These are phyloP conservation scores for Penstemon eatonii DNA, from an alignment of 257 asterid species.

Conservation along the genomic window DNA sequence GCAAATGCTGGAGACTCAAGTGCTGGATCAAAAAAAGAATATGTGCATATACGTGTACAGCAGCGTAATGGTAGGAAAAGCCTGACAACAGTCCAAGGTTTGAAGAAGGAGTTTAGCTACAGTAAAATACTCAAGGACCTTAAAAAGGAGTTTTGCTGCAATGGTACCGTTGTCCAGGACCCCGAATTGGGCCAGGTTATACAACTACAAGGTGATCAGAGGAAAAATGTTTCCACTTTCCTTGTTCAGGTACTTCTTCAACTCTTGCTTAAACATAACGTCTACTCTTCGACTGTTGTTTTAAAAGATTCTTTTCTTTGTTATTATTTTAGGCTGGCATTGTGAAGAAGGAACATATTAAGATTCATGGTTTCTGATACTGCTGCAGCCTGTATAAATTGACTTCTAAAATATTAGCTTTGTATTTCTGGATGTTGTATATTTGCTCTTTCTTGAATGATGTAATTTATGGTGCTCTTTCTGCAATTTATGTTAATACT, in stretches of 20 bases:
- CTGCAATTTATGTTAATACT: conserved; percentile 20
- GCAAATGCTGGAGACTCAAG: conserved; percentile 50
- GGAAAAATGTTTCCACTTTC: conserved; percentile 53
- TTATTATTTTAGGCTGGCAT: conserved; percentile 57
- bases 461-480: background rate
- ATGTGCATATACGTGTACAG: conserved; percentile 86
- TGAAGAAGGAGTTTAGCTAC: conserved; percentile 72
- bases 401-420: no score
- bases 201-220: conserved; percentile 88
- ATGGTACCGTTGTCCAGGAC: conserved; percentile 84
- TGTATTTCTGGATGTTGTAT: conserved; percentile 20
- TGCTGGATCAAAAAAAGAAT: conserved; percentile 63
- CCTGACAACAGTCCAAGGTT: conserved; percentile 74
- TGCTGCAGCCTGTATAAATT: no score
- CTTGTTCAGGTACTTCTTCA: no score
- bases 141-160: conserved; percentile 83
- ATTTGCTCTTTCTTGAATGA: conserved; percentile 13
- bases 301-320: conserved; percentile 28
- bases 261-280: no score
- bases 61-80: conserved; percentile 88
- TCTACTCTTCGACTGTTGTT: no score
- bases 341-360: conserved; percentile 70
- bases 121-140: conserved; percentile 72
- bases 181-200: conserved; percentile 77
- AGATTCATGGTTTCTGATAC: conserved; percentile 79